Percentiles rank a stretch among this genome's conserved stretches.
Evolutionary conservation across 371 early-diverging fungal species (phyloP).

Genomic region (Umbelopsis sp.): DNA sequence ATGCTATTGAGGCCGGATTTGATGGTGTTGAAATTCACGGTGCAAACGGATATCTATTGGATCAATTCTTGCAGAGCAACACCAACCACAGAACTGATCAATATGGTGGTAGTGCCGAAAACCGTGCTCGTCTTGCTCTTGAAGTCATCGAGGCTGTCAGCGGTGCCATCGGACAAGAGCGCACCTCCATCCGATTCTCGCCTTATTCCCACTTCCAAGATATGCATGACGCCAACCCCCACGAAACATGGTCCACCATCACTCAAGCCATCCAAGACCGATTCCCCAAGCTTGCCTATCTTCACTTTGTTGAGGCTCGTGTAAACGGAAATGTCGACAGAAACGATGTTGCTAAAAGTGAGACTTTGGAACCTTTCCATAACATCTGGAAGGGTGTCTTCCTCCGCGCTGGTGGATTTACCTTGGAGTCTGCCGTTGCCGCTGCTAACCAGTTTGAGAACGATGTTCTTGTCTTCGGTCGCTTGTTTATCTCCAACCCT

Average conservation of each 20-base stretch:
- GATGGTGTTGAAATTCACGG: conserved; percentile 68
- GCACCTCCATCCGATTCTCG: conserved; percentile 13
- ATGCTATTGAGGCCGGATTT: conserved; percentile 53
- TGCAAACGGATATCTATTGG: conserved; percentile 61
- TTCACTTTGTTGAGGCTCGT: conserved; percentile 31
- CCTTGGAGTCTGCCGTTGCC: conserved; percentile 28
- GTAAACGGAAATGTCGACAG: conserved; percentile 18
- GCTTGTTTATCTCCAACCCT: conserved; percentile 43
- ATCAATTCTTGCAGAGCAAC: conserved; percentile 46
- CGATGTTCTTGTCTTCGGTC: conserved; percentile 35
- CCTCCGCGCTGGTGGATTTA: conserved; percentile 35
- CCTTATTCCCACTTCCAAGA: conserved; percentile 30
- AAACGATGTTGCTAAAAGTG: not conserved
- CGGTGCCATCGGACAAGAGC: conserved; percentile 20
- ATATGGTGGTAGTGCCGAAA: conserved; percentile 60
- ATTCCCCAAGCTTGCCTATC: conserved; percentile 26
- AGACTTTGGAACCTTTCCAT: conserved; percentile 34
- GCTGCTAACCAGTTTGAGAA: conserved; percentile 30
- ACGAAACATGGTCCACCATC: conserved; percentile 26
- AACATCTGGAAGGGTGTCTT: conserved; percentile 38
- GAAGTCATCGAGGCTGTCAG: conserved; percentile 49
- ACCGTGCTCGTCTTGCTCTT: conserved; percentile 50
- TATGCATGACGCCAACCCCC: conserved; percentile 26
- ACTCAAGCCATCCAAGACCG: conserved; percentile 21
- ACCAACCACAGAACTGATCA: conserved; percentile 63